Base-by-base conservation (phyloP, 352 stramenopile species). In the Phytopythium boreale region DNA sequence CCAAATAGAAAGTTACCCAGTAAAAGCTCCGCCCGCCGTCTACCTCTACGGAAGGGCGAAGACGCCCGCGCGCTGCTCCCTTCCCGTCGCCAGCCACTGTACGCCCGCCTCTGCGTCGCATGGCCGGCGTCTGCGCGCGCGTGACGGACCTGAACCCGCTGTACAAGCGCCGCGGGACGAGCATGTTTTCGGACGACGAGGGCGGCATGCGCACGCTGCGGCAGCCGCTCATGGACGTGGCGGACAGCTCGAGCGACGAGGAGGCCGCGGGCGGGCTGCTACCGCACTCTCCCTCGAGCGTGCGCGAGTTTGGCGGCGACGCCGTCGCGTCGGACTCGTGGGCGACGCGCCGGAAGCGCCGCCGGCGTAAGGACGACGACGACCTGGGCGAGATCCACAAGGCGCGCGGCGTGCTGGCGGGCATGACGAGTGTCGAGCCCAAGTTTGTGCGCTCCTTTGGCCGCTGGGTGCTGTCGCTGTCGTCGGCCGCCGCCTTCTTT, bases 341-440 rank as follows among this genome's bases (percentile, higher is more conserved):
- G 56, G 37, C 70, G 4, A 56, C 66, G 11, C 69, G 70, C 9
- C 44, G 71, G 49, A 78, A 76, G 52, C 65, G 70, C 46, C 65
- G 70, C 2, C 68, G 74, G 1, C 74, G 71, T 31, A 81, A 81
- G 63, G 74, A 81, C 3, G 74, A 81, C 24, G 71, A 81, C 41
- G 74, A 81, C 51, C 55, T 78, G 50, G 74, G 73, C 31, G 71
- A 81, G 50, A 64, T 78, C 8, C n/a, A 27, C n/a, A 55, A 31
- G 2, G 29, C 63, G n/a, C 59, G 57, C 43, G 46, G 57, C 26
- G 2, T 50, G 55, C 59, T 75, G 20, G n/a, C 55, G 1, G 53
- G 53, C n/a, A 36, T 60, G 36, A 31, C 75, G 20, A 75, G 63
- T 29, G 69, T 68, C 49, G 59, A 79, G 62, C 71, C 71, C 27